Evolutionary conservation across 305 asterid genomes (phyloP), one percentile per base, ranked within the genome.

Genomic region (Fraxinus dipetala): DNA sequence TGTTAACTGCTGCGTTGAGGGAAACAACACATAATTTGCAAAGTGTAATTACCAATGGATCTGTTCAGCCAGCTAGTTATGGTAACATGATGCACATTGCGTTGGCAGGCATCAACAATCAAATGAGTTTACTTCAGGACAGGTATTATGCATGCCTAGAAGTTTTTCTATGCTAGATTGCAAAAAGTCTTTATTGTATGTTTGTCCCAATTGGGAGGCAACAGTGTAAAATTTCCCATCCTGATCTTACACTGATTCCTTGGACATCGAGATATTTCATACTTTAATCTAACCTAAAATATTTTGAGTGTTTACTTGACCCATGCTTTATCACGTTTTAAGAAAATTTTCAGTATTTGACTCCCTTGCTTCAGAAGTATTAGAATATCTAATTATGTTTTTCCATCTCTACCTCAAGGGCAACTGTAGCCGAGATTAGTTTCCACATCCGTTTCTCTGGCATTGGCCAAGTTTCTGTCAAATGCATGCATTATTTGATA

Each of bases 81-180:
- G 95, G 94, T 85, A 93, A 93, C 82, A 96, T 96, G 99, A 90
- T 96, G 95, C 98, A 96, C 77, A 89, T 96, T 82, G 98, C 98
- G 30, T 86, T 96, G 93, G 99, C 92, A 32, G 99, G 98, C 81
- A 87, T 96, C 82, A 95, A 93, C 90, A 92, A 96, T 89, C 99
- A 92, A 75, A 96, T 96, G 99, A 92, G 98, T 85, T 89, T 82
- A 82, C 98, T 96, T 82, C 98, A 94, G 86, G 99, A 96, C 86
- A 96, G 99, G 99, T 96, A 92, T 56, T 43, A 24, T 35, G 82
- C 87, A 38, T 80, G 80, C 73, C 54, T 1, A 38, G 30, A 69
- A 48, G 51, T 40, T 69, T 26, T 28, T 28, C 36, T 10, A 13
- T 67, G n/a, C 34, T 24, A 67, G 18, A 67, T 28, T 67, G 18